These are phyloP conservation scores for Bipolaris cookei DNA, from an alignment of 2,329 filamentous ascomycete genomes.

Conservation along the genomic window DNA sequence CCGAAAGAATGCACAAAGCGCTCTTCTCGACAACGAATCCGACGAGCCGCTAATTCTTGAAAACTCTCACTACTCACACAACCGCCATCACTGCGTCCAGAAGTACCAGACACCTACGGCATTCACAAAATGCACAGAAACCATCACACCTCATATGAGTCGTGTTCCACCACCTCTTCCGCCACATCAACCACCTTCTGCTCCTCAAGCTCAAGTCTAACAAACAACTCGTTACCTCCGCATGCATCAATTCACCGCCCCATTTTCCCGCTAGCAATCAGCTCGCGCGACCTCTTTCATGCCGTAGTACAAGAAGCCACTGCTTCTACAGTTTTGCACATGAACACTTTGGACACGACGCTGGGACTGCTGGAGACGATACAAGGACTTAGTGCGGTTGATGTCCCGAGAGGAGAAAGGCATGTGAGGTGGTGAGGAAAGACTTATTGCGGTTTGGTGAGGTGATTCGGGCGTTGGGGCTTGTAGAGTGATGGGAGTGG, in stretches of 20 bases:
- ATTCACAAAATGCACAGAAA: no score
- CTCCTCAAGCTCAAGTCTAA: neutral
- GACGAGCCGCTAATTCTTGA: no score
- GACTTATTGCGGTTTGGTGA: constrained; percentile 17
- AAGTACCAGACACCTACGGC: no score
- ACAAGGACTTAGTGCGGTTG: constrained; percentile 20
- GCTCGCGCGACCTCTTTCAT: constrained; percentile 15
- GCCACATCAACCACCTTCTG: no score
- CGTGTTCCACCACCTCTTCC: no score
- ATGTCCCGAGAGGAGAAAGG: constrained; percentile 5
- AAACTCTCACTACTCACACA: no score
- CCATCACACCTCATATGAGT: no score
- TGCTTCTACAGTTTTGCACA: constrained; percentile 3
- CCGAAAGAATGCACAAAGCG: neutral
- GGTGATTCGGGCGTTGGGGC: neutral
- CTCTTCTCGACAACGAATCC: neutral
- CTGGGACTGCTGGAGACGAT: constrained; percentile 22
- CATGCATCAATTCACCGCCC: neutral
- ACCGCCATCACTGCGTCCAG: no score
- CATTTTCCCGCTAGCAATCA: constrained; percentile 1
- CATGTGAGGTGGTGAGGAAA: constrained; percentile 16
- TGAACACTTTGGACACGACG: constrained; percentile 21
- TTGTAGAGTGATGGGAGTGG: neutral
- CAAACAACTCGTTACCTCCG: no score
- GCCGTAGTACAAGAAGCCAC: constrained; percentile 20